A percentile compares a stretch with the other conserved stretches of the same genome.
Evolutionary conservation across 208 protist species (phyloP).

Genomic region (Leishmania arabica): DNA sequence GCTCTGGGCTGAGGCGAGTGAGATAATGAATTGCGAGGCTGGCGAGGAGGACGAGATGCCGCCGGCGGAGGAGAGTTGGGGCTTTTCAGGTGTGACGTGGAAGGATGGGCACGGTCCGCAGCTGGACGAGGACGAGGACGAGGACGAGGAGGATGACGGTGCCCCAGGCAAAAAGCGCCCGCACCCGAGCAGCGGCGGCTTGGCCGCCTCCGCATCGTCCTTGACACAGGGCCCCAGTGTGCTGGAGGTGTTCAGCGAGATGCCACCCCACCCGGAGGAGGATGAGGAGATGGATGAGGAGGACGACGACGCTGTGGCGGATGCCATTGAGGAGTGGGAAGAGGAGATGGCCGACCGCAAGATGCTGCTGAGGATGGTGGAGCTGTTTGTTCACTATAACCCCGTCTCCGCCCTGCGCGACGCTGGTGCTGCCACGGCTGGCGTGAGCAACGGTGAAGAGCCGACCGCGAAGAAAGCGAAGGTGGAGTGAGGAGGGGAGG

Average conservation of each 20-base stretch:
- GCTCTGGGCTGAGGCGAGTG: constrained; percentile 61
- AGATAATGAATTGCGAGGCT: constrained; percentile 12
- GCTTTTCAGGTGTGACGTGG: constrained; percentile 82
- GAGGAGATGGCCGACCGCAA: constrained; percentile 75
- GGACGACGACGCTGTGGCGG: constrained; percentile 47
- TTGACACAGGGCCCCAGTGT: constrained; percentile 58
- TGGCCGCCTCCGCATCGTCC: constrained; percentile 1
- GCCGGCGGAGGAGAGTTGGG: constrained; percentile 37
- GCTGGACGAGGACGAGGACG: constrained; percentile 20
- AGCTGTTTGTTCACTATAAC: constrained; percentile 38
- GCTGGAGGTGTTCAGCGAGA: constrained; percentile 76
- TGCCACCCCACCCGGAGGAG: constrained; percentile 68
- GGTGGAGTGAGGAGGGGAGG: constrained; percentile 28
- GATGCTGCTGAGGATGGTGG: constrained; percentile 50
- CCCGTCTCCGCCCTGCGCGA: constrained; percentile 35
- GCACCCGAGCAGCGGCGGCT: constrained; percentile 10
- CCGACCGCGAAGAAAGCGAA: constrained; percentile 32
- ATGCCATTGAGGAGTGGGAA: constrained; percentile 70
- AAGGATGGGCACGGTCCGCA: constrained; percentile 67
- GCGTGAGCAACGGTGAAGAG: constrained; percentile 25
- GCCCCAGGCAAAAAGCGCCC: constrained; percentile 33
- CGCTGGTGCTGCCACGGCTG: constrained; percentile 22
- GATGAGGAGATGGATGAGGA: constrained; percentile 60
- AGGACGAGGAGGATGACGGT: constrained; percentile 1
- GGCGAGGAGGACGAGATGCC: constrained; percentile 19